Evolutionary conservation across 768 basidiomycete genomes (phyloP).

Genomic region (Serendipita sp.): DNA sequence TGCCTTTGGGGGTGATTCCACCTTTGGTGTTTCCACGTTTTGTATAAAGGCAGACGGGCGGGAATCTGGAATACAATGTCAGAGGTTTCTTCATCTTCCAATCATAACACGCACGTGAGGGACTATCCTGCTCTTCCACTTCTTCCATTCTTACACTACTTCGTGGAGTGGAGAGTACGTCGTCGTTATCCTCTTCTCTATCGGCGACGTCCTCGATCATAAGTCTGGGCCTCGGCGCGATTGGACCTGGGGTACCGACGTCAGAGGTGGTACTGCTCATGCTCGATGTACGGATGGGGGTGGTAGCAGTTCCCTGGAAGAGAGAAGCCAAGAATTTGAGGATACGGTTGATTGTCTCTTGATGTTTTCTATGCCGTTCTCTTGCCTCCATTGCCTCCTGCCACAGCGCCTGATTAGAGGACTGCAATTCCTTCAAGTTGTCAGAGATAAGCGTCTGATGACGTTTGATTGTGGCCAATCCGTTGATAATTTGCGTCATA

Average conservation of each 20-base stretch:
- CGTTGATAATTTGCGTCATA: conserved; percentile 60
- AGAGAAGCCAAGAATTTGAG: conserved; percentile 88
- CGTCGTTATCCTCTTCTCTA: conserved; percentile 38
- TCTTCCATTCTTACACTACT: conserved; percentile 5
- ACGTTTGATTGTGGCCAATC: conserved; percentile 73
- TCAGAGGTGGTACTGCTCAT: conserved; percentile 25
- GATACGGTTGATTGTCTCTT: conserved; percentile 92
- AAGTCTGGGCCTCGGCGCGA: conserved; percentile 37
- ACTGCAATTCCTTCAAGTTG: conserved; percentile 77
- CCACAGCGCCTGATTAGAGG: conserved; percentile 83
- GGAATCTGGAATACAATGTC: background rate
- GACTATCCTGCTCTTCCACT: background rate
- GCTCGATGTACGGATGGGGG: conserved; percentile 9
- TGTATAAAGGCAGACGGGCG: background rate
- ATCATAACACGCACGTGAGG: background rate
- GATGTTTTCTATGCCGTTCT: conserved; percentile 75
- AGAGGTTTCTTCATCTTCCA: background rate
- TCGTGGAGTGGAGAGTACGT: background rate
- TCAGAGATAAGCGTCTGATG: conserved; percentile 86
- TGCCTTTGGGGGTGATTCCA: background rate
- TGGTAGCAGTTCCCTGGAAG: conserved; percentile 31
- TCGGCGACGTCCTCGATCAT: conserved; percentile 53
- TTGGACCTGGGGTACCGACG: conserved; percentile 21
- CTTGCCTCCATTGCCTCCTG: conserved; percentile 69
- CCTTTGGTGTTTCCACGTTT: background rate